phyloP scores from a whole-genome alignment of 148 eudicot genomes.

The Pouteria glomerata region DNA sequence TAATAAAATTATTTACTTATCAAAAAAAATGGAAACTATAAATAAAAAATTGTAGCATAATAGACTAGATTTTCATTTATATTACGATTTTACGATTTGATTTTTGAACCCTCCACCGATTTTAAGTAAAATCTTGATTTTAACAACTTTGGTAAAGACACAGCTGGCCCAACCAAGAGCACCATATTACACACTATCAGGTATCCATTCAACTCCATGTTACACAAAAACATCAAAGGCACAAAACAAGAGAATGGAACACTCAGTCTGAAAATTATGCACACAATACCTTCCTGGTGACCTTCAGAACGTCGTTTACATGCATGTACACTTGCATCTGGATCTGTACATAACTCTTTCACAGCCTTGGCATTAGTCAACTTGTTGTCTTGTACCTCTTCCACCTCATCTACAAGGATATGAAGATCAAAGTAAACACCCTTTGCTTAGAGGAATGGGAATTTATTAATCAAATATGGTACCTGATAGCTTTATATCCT shows the following conservation, averaged over 20 bases:
- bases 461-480: slow-evolving; percentile 6
- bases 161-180: slow-evolving; percentile 1
- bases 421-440: slow-evolving; percentile 10
- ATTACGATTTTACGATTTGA: no score
- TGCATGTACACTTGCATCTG: slow-evolving; percentile 26
- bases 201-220: neutral
- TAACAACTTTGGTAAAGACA: no score
- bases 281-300: slow-evolving; percentile 42
- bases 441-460: neutral
- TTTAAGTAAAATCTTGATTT: no score
- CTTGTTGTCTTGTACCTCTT: slow-evolving; percentile 20
- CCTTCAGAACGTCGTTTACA: slow-evolving; percentile 54
- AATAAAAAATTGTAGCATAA: no score
- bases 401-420: slow-evolving; percentile 18
- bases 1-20: no score
- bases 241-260: neutral
- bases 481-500: slow-evolving; percentile 28
- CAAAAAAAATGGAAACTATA: no score
- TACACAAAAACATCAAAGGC: neutral
- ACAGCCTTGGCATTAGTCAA: slow-evolving; percentile 17
- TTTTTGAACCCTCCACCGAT: no score
- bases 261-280: neutral
- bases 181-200: neutral
- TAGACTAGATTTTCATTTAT: no score
- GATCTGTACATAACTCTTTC: slow-evolving; percentile 15